Conservation (phyloP, 2,329 filamentous ascomycete genomes). For the Fusarium begoniae region DNA sequence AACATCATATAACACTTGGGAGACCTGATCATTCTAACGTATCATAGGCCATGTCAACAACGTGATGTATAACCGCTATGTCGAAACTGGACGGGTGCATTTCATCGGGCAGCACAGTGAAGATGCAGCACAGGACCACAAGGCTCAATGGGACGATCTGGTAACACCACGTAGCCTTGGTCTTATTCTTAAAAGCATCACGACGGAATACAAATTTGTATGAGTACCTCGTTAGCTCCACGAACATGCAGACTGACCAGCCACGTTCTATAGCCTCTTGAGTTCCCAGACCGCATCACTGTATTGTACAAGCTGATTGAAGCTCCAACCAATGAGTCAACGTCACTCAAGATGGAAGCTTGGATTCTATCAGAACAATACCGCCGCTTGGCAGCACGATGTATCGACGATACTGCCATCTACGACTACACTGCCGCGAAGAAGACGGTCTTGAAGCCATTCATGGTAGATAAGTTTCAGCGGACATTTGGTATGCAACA, state of each 20-base stretch:
- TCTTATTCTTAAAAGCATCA: conserved; percentile 30
- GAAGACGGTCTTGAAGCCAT: conserved; percentile 20
- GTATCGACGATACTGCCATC: conserved; percentile 20
- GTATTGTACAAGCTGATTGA: conserved; percentile 24
- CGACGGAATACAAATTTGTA: conserved; percentile 29
- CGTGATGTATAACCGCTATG: conserved; percentile 31
- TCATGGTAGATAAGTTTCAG: conserved; percentile 28
- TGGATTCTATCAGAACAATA: conserved; percentile 25
- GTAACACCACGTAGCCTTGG: conserved; percentile 5
- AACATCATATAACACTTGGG: fast-evolving
- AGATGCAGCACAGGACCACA: conserved; percentile 4
- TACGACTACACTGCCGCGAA: conserved; percentile 19
- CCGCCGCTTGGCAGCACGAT: conserved; percentile 21
- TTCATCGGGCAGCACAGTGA: conserved; percentile 16
- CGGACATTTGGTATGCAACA: conserved; percentile 12
- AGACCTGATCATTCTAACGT: not conserved
- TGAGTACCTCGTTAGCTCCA: fast-evolving
- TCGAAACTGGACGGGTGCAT: conserved; percentile 21
- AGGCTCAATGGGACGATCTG: conserved; percentile 18
- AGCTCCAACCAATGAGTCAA: conserved; percentile 17
- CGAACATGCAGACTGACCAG: not conserved
- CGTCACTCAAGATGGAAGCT: conserved; percentile 24
- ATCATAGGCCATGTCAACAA: conserved; percentile 26
- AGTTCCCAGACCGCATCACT: conserved; percentile 17
- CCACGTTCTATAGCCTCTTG: not conserved